Conservation (phyloP, 176 grass and related monocot species). For the Ensete ventricosum region DNA sequence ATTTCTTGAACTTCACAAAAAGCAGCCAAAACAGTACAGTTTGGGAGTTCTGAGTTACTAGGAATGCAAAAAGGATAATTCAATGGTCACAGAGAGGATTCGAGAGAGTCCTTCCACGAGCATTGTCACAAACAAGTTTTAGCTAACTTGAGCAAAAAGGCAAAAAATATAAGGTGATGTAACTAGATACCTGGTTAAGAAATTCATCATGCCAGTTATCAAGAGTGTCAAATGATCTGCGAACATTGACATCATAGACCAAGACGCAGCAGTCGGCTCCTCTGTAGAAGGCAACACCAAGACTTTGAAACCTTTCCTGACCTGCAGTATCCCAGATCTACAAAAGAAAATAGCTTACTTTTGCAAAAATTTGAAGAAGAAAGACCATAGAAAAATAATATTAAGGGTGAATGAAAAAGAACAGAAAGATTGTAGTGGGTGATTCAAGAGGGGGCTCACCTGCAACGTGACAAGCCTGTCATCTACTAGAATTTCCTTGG, state of each 20-base stretch:
- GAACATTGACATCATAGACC: slow-evolving; percentile 89
- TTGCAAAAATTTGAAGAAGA: not conserved
- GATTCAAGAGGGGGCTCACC: slow-evolving; percentile 30
- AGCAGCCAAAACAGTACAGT: not conserved
- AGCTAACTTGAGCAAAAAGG: not conserved
- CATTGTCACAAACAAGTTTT: not conserved
- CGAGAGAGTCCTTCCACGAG: not conserved
- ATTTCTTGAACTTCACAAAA: not conserved
- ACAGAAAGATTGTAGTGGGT: not conserved
- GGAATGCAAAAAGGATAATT: not conserved
- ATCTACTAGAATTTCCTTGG: slow-evolving; percentile 83
- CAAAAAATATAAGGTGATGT: not conserved
- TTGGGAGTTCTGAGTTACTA: not conserved
- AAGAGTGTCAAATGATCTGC: slow-evolving; percentile 65
- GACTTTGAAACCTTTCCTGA: slow-evolving; percentile 97
- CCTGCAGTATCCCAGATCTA: slow-evolving; percentile 99
- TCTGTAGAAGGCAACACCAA: slow-evolving; percentile 94
- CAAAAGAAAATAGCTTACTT: not conserved
- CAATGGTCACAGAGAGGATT: not conserved
- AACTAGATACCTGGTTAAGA: slow-evolving; percentile 62
- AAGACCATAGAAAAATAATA: not conserved
- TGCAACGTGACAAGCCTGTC: slow-evolving; percentile 91
- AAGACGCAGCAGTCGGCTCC: slow-evolving; percentile 89
- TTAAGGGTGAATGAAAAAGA: not conserved
- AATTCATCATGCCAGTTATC: slow-evolving; percentile 88